A percentile compares a stretch with the other conserved stretches of the same genome.
phyloP scores from a whole-genome alignment of 192 early-diverging fungal genomes.

The Lunasporangiospora selenospora region DNA sequence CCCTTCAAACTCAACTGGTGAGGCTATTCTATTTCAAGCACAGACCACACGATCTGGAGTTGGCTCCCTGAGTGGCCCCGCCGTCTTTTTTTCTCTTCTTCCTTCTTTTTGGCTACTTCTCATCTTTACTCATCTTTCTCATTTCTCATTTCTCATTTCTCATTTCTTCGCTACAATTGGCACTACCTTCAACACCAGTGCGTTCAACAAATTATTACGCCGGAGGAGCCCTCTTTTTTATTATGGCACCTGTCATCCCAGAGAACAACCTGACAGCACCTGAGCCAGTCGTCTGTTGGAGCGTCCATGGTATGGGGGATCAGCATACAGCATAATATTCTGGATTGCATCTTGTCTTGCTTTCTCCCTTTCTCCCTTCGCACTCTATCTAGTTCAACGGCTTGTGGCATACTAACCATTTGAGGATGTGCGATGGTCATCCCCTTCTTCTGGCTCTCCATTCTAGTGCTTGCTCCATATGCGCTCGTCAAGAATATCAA shows the following conservation, averaged over 20 bases:
- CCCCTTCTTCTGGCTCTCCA: no score
- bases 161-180: no score
- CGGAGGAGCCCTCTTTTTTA: no score
- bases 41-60: no score
- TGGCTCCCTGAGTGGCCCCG: no score
- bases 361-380: background rate
- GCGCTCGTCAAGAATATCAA: conserved; percentile 27
- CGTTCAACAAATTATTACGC: background rate
- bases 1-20: background rate
- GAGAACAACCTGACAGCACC: background rate
- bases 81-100: background rate
- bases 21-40: background rate
- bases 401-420: background rate
- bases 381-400: background rate
- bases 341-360: background rate
- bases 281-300: conserved; percentile 19
- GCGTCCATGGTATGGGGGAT: conserved; percentile 20
- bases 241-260: background rate
- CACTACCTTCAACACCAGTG: background rate
- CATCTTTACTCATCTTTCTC: background rate
- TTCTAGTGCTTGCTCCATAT: conserved; percentile 26
- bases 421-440: no score
- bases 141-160: background rate
- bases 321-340: background rate
- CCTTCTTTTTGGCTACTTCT: background rate